A percentile compares a stretch with the other conserved stretches of the same genome.
Evolutionary conservation across 345 rosid genomes (phyloP).

Genomic region (Eucalyptus dawsonii): DNA sequence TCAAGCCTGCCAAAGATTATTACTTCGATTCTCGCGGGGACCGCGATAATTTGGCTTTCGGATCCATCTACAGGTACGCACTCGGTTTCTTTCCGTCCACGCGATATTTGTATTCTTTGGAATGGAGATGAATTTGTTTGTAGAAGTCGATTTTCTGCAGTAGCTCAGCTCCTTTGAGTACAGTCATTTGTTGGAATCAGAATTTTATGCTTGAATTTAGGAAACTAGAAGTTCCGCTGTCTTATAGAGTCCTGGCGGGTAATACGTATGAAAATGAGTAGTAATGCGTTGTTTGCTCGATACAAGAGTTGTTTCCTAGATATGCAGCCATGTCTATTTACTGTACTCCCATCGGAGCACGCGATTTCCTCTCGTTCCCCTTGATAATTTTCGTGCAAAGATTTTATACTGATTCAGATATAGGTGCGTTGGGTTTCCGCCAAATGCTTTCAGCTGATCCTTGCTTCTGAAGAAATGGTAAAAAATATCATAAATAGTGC

Average conservation of each 20-base stretch:
- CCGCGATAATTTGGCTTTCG: conserved; percentile 75
- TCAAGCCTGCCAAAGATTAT: conserved; percentile 61
- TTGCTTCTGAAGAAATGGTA: neutral
- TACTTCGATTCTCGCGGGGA: conserved; percentile 84
- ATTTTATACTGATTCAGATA: neutral
- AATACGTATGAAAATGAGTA: neutral
- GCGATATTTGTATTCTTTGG: neutral
- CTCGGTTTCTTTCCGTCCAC: neutral
- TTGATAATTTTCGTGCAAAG: neutral
- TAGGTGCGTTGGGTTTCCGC: neutral
- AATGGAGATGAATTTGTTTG: neutral
- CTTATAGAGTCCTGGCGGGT: neutral
- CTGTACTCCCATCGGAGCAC: neutral
- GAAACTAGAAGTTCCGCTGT: neutral
- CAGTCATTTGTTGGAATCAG: neutral
- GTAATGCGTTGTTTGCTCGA: neutral
- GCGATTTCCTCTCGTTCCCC: neutral
- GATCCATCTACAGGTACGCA: conserved; percentile 61
- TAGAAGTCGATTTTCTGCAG: neutral
- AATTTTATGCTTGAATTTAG: neutral
- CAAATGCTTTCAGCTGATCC: neutral
- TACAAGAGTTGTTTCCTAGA: neutral
- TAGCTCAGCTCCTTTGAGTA: neutral
- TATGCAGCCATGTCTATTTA: neutral
- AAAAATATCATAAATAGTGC: neutral